These are phyloP conservation scores for Penicillium digitatum DNA, from an alignment of 2,329 filamentous ascomycete species.

Conservation along the genomic window DNA sequence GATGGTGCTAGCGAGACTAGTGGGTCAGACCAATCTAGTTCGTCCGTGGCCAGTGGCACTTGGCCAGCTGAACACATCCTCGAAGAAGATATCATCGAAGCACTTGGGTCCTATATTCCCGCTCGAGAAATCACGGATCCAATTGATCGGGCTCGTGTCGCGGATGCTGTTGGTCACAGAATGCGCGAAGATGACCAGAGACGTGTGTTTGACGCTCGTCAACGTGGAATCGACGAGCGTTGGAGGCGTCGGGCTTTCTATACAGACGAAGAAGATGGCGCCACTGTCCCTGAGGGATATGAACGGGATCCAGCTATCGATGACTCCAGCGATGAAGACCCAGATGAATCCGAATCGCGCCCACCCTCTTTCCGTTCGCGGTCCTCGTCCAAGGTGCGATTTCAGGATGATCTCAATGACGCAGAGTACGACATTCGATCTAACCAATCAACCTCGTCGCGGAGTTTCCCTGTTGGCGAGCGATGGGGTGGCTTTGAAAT, in stretches of 20 bases:
- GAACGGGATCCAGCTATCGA: constrained; percentile 40
- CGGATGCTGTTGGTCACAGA: constrained; percentile 37
- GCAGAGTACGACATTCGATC: constrained; percentile 70
- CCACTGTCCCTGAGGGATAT: constrained; percentile 60
- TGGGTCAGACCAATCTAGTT: constrained; percentile 25
- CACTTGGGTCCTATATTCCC: constrained; percentile 42
- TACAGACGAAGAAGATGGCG: constrained; percentile 78
- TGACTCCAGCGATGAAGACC: constrained; percentile 51
- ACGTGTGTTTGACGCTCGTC: constrained; percentile 36
- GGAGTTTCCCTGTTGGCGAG: constrained; percentile 62
- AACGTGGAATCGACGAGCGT: constrained; percentile 58
- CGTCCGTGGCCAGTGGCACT: constrained; percentile 29
- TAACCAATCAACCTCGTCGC: constrained; percentile 68
- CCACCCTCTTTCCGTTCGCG: constrained; percentile 56
- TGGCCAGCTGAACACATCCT: constrained; percentile 42
- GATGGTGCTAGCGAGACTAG: constrained; percentile 21
- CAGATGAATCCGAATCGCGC: constrained; percentile 39
- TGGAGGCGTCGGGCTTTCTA: constrained; percentile 79
- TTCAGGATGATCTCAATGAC: constrained; percentile 63
- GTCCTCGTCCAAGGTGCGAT: constrained; percentile 75
- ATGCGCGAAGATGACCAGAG: constrained; percentile 40
- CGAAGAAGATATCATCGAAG: constrained; percentile 41
- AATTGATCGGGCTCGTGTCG: constrained; percentile 40
- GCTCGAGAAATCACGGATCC: constrained; percentile 43
- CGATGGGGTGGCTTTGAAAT: constrained; percentile 75